Evolutionary conservation across 176 grass and related monocot genomes (phyloP), one percentile per base, ranked within the genome.

Genomic region (Eleusine coracana): DNA sequence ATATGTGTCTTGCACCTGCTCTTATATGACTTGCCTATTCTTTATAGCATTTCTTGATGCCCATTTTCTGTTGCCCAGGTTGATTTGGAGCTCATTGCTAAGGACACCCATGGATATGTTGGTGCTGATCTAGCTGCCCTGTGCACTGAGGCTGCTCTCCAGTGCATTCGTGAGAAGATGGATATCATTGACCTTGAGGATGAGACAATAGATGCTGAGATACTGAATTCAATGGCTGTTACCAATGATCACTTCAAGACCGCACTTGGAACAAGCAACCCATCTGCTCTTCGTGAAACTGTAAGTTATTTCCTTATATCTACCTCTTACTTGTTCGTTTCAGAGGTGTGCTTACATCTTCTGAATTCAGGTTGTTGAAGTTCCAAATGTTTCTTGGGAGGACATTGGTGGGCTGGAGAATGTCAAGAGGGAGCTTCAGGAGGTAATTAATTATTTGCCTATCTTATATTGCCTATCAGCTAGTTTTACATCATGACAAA

Each of bases 161-260:
- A 97, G 50, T 97, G 91, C 66, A 97, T 93, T 38, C 88, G 91
- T 65, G 94, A 97, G 84, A 97, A 97, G 73, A 97, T 97, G 94
- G 94, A 93, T 39, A 91, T 97, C 11, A 97, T 97, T 21, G 91
- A 97, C 83, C 86, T 93, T 21, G 94, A 97, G 76, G 94, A 97
- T n/a, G 94, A 97, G 61, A 89, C 91, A 14, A 97, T 97, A 39
- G 94, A 97, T 88, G 94, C 94, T 28, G 94, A 97, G 84, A 93
- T 97, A 79, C 75, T 97, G 5, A 97, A 97, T 48, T 94, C 94
- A 0, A 94, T 97, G 94, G 89, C 89, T 75, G 94, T 97, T 67
- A 92, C 80, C 13, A 97, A 97, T 80, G 94, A 97, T 66, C 94
- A 97, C 76, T 97, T 97, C 86, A 97, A 94, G 80, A 94, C 92